phyloP scores from a whole-genome alignment of 1,284 basidiomycete genomes.

The Leccinum solheimii region DNA sequence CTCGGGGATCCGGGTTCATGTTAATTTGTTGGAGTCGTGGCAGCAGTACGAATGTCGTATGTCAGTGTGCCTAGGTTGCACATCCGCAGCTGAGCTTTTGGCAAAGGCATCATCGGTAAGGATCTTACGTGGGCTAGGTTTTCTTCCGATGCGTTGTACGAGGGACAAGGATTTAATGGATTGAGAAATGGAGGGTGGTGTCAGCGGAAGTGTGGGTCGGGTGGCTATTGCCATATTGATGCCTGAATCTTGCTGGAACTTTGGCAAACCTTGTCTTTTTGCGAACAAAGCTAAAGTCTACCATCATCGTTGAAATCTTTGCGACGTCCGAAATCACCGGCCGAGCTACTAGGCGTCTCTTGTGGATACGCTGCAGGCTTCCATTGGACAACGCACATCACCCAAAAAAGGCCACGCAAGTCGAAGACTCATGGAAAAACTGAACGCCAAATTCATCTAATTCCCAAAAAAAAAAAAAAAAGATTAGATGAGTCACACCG shows the following conservation, averaged over 20 bases:
- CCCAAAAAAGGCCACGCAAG: not conserved
- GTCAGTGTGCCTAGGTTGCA: not conserved
- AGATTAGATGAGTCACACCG: not conserved
- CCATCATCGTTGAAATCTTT: not conserved
- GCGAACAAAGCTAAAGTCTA: not conserved
- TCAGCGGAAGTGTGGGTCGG: not conserved
- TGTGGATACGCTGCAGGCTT: not conserved
- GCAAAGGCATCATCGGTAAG: not conserved
- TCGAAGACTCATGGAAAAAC: not conserved
- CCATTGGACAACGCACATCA: not conserved
- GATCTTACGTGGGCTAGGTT: not conserved
- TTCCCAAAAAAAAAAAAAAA: not conserved
- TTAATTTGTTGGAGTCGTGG: conserved; percentile 1
- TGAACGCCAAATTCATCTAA: conserved; percentile 2
- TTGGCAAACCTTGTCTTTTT: not conserved
- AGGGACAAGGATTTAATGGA: not conserved
- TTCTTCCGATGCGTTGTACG: not conserved
- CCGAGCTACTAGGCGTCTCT: not conserved
- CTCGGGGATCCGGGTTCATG: not conserved
- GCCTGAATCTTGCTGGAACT: not conserved
- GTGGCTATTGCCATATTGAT: not conserved
- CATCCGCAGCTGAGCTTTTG: not conserved
- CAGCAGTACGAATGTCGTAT: not conserved
- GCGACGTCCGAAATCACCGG: not conserved
- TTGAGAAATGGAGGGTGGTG: not conserved